These are phyloP conservation scores for Pichia sp. DNA, from an alignment of 1,139 yeast species.

Conservation along the genomic window DNA sequence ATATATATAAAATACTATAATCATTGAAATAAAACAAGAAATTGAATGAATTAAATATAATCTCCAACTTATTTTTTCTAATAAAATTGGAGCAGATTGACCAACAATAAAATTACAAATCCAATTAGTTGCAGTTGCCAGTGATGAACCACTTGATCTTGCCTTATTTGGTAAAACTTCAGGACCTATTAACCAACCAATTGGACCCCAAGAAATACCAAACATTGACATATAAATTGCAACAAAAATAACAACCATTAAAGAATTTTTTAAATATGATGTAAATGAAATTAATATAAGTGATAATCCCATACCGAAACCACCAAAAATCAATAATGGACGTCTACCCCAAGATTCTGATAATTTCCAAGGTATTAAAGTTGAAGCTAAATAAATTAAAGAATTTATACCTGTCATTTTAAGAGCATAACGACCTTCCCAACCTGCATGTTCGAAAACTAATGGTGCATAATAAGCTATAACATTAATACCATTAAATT, in stretches of 20 bases:
- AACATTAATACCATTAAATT: conserved; percentile 86
- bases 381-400: conserved; percentile 63
- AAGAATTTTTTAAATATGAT: conserved; percentile 13
- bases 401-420: conserved; percentile 92
- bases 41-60: conserved; percentile 76
- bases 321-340: conserved; percentile 72
- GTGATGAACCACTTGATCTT: conserved; percentile 88
- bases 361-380: conserved; percentile 87
- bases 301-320: conserved; percentile 71
- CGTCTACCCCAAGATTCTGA: conserved; percentile 91
- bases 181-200: conserved; percentile 80
- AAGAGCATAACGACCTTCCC: conserved; percentile 83
- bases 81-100: conserved; percentile 79
- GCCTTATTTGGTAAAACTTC: conserved; percentile 84
- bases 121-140: conserved; percentile 93
- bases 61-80: conserved; percentile 72
- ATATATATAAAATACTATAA: conserved; percentile 61
- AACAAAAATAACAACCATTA: conserved; percentile 69
- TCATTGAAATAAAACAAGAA: conserved; percentile 66
- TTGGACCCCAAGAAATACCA: conserved; percentile 91
- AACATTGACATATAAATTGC: conserved; percentile 78
- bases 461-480: conserved; percentile 90
- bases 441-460: conserved; percentile 92
- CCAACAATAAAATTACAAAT: conserved; percentile 91
- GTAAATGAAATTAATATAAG: conserved; percentile 43